These are phyloP conservation scores for Teunomyces aglyptinius DNA, from an alignment of 805 yeast genomes.

Conservation along the genomic window DNA sequence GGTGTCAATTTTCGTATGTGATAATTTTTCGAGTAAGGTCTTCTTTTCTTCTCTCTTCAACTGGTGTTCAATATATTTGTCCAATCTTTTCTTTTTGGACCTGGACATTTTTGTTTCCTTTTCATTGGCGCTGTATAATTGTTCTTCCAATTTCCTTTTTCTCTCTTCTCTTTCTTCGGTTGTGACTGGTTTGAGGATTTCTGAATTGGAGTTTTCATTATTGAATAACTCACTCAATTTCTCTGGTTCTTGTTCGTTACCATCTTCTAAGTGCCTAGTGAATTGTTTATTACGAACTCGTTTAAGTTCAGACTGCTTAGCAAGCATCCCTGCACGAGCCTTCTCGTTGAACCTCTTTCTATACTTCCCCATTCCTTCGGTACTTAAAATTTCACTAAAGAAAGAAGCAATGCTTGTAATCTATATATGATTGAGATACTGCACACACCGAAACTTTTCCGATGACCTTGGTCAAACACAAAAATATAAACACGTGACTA, in stretches of 20 bases:
- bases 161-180: slow-evolving; percentile 61
- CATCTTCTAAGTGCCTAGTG: slow-evolving; percentile 43
- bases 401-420: not conserved
- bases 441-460: slow-evolving; percentile 1
- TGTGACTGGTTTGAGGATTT: slow-evolving; percentile 59
- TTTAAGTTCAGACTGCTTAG: slow-evolving; percentile 70
- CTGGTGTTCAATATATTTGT: slow-evolving; percentile 91
- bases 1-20: slow-evolving; percentile 69
- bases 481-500: not conserved
- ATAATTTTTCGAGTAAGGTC: slow-evolving; percentile 67
- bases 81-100: slow-evolving; percentile 74
- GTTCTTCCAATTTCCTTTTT: slow-evolving; percentile 62
- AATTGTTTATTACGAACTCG: slow-evolving; percentile 70
- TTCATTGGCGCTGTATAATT: slow-evolving; percentile 51
- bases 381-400: not conserved
- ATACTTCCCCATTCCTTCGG: slow-evolving; percentile 67
- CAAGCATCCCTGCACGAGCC: slow-evolving; percentile 81
- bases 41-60: slow-evolving; percentile 85
- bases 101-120: slow-evolving; percentile 67
- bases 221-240: slow-evolving; percentile 6
- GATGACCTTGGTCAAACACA: not conserved
- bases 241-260: slow-evolving; percentile 12
- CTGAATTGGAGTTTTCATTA: slow-evolving; percentile 55
- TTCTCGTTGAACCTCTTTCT: slow-evolving; percentile 79
- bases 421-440: not conserved